Evolutionary conservation across 2,329 filamentous ascomycete genomes (phyloP).

Genomic region (Domatiomyces catenatus): DNA sequence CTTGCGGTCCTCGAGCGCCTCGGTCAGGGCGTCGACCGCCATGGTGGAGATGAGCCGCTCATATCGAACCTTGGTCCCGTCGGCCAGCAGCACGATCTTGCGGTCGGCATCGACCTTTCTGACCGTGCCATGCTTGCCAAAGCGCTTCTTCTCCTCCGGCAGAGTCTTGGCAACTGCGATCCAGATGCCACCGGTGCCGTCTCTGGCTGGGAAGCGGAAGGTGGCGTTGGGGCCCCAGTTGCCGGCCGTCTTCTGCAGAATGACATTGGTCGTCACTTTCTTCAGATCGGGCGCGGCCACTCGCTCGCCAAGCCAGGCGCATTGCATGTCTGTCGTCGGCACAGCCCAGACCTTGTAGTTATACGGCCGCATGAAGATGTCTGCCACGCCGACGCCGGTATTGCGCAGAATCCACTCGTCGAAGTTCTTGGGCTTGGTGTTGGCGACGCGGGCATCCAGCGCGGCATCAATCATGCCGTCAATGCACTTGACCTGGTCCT

Average conservation of each 20-base stretch:
- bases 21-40: slow-evolving; percentile 76
- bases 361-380: slow-evolving; percentile 98
- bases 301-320: slow-evolving; percentile 93
- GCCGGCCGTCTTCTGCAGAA: slow-evolving; percentile 87
- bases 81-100: slow-evolving; percentile 66
- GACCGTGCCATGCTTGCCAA: slow-evolving; percentile 72
- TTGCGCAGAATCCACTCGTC: slow-evolving; percentile 96
- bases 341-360: slow-evolving; percentile 99
- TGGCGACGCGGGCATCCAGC: slow-evolving; percentile 68
- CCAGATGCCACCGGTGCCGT: slow-evolving; percentile 97
- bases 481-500: slow-evolving; percentile 87
- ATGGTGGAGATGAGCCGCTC: slow-evolving; percentile 90
- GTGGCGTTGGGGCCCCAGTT: slow-evolving; percentile 98
- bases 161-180: slow-evolving; percentile 89
- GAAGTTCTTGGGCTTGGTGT: slow-evolving; percentile 87
- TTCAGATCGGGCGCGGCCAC: slow-evolving; percentile 95
- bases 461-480: slow-evolving; percentile 94
- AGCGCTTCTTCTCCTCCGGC: slow-evolving; percentile 79
- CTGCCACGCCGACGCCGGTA: slow-evolving; percentile 74
- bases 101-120: slow-evolving; percentile 71
- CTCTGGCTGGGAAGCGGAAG: slow-evolving; percentile 91
- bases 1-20: slow-evolving; percentile 77
- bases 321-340: slow-evolving; percentile 99
- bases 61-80: slow-evolving; percentile 81
- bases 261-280: slow-evolving; percentile 80